Base-by-base conservation (phyloP, 2,329 filamentous ascomycete species). In the Hypoxylon sp. region DNA sequence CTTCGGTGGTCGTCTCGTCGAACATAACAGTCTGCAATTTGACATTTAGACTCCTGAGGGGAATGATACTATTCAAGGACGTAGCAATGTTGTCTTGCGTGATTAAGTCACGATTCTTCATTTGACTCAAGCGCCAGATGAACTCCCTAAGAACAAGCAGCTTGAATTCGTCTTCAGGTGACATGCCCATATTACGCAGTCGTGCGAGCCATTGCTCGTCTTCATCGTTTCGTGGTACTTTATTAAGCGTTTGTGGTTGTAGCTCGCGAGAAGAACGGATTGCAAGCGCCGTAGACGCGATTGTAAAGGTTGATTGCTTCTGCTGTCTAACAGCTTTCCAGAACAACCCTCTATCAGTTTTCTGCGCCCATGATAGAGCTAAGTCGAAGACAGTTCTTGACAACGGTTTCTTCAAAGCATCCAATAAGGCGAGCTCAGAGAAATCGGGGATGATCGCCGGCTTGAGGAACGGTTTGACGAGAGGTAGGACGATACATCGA, bases 131-230 rank as follows among this genome's bases (percentile, higher is more conserved):
- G 41, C 93, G 89, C 92, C 93, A 97, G 43, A 99, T 93, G 75
- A 97, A 98, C 76, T 98, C 94, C 63, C 93, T 86, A 10, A 99
- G 83, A 4, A 90, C 92, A 36, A 98, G 82, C 2, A 99, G 82
- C 78, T 99, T 98, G 76, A 92, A 88, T 72, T 99, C 96, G 72
- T 99, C 95, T 48, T 98, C 94, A 0, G 85, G 76, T 1, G 85
- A 83, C 83, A 99, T 89, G 0, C 96, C 96, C 45, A 97, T 88
- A 70, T 93, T 97, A 55, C 92, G 89, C 51, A 99, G 81, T 70
- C 93, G 91, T 13, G 87, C 85, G n/a, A 99, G 83, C 94, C 96
- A 98, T 72, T 94, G 89, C 68, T 98, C 94, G 76, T 99, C 96
- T 78, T 98, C 95, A 7, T 97, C 94, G 72, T 94, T 97, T 75